Percentiles rank a stretch among this genome's conserved stretches.
phyloP scores from a whole-genome alignment of 148 eudicot species.

The Nyssa sinensis region DNA sequence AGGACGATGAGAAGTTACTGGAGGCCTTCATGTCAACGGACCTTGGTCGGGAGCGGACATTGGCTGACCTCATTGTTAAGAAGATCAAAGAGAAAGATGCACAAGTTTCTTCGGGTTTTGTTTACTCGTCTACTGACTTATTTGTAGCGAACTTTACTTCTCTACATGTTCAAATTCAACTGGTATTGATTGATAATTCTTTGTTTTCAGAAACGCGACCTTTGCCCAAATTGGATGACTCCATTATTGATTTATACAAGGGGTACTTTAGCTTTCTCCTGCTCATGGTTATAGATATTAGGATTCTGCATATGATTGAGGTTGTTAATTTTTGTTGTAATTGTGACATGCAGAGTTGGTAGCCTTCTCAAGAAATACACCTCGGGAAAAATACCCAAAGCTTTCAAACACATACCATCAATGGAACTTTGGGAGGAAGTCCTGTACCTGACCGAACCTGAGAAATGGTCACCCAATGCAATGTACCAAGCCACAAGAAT shows the following conservation, averaged over 20 bases:
- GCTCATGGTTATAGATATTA: not conserved
- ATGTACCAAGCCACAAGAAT: constrained; percentile 89
- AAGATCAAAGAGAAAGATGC: constrained; percentile 67
- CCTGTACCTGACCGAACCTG: constrained; percentile 83
- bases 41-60: constrained; percentile 58
- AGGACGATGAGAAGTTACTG: constrained; percentile 78
- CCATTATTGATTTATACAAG: constrained; percentile 68
- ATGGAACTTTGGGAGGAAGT: constrained; percentile 77
- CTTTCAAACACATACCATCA: constrained; percentile 71
- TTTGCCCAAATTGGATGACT: constrained; percentile 56
- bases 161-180: too few relatives aligned
- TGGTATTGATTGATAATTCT: constrained; percentile 1
- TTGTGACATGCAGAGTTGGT: constrained; percentile 59
- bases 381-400: constrained; percentile 78
- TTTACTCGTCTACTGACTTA: not conserved
- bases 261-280: constrained; percentile 40
- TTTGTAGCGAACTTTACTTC: too few relatives aligned
- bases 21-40: constrained; percentile 73
- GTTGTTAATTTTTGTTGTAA: not conserved
- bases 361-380: constrained; percentile 70
- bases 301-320: not conserved
- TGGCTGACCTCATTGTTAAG: constrained; percentile 72
- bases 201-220: constrained; percentile 43
- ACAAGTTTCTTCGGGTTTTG: constrained; percentile 57
- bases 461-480: constrained; percentile 89